phyloP scores from a whole-genome alignment of 352 stramenopile genomes.

The Aphanomyces invadans region DNA sequence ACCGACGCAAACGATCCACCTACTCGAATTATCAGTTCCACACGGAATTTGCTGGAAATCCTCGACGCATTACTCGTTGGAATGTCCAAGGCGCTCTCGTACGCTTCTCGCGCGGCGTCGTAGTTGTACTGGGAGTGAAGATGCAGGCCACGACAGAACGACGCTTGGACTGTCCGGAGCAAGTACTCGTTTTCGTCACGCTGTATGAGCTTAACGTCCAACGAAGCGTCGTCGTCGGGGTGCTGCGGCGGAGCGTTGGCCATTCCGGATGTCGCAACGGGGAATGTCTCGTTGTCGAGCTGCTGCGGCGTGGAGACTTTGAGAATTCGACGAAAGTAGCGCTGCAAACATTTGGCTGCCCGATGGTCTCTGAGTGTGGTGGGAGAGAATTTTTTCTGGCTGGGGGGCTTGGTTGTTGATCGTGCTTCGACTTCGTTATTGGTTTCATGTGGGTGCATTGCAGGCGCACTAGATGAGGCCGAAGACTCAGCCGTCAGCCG shows the following conservation, averaged over 20 bases:
- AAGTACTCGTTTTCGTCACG: background rate
- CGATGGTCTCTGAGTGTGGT: background rate
- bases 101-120: slow-evolving; percentile 2
- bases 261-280: background rate
- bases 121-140: slow-evolving; percentile 10
- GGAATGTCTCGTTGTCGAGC: background rate
- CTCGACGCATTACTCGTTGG: background rate
- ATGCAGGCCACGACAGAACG: slow-evolving; percentile 4
- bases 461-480: background rate
- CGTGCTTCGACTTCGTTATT: background rate
- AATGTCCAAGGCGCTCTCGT: slow-evolving; percentile 2
- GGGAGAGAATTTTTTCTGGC: background rate
- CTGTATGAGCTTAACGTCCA: background rate
- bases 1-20: slow-evolving; percentile 3
- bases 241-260: background rate
- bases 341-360: slow-evolving; percentile 15
- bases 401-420: background rate
- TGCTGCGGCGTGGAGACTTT: background rate
- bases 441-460: background rate
- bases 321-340: slow-evolving; percentile 22
- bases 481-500: background rate
- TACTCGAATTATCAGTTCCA: background rate
- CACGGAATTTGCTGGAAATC: background rate
- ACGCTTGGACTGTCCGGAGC: background rate
- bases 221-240: background rate